Evolutionary conservation across 2,329 filamentous ascomycete species (phyloP).

Genomic region (Penicillium sp.): DNA sequence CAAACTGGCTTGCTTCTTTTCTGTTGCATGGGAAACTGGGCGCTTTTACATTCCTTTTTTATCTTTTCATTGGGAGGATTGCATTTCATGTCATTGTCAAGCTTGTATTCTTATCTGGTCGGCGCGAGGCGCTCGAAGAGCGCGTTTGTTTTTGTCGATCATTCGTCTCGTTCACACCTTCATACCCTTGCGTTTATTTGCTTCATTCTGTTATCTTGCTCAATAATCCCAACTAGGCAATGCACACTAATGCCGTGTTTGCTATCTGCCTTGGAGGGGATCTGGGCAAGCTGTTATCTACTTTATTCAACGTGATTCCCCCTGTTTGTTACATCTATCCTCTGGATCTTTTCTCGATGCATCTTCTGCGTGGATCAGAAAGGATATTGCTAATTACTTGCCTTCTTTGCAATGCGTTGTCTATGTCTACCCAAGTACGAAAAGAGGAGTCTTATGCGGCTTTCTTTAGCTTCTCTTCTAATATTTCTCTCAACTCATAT

Average conservation of each 20-base stretch:
- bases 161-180: constrained; percentile 26
- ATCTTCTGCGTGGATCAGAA: constrained; percentile 28
- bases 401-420: constrained; percentile 10
- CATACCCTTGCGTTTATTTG: constrained; percentile 35
- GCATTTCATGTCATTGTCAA: constrained; percentile 31
- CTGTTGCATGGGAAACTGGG: constrained; percentile 34
- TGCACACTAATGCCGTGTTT: constrained; percentile 8
- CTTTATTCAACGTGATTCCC: constrained; percentile 31
- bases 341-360: constrained; percentile 27
- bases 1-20: constrained; percentile 20
- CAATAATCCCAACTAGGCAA: constrained; percentile 9
- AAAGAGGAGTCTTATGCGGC: constrained; percentile 15
- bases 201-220: constrained; percentile 14
- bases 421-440: constrained; percentile 13
- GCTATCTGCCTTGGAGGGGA: constrained; percentile 17
- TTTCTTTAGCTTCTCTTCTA: constrained; percentile 14
- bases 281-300: constrained; percentile 28
- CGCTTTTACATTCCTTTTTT: constrained; percentile 30
- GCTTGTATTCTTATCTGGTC: constrained; percentile 29
- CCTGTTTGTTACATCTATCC: constrained; percentile 24
- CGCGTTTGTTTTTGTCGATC: constrained; percentile 21
- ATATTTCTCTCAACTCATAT: constrained; percentile 11
- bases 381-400: constrained; percentile 22
- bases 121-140: constrained; percentile 23
- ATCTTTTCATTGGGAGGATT: constrained; percentile 31